Evolutionary conservation across 2,329 filamentous ascomycete species (phyloP).

Genomic region (Fusarium guadeloupense): DNA sequence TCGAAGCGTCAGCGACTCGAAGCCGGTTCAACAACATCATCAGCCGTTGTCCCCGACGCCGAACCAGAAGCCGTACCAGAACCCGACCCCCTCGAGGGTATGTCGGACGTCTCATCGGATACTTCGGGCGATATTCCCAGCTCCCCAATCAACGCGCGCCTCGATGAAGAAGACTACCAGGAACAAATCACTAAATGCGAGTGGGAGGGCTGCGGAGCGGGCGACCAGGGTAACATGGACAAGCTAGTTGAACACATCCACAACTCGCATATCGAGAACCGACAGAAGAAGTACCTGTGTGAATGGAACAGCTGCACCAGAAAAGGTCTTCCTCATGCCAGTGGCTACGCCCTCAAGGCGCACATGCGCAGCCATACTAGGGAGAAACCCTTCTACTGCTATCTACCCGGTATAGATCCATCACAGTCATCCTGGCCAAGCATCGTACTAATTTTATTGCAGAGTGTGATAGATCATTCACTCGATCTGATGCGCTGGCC

Average conservation of each 20-base stretch:
- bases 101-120: constrained; percentile 86
- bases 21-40: constrained; percentile 56
- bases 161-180: constrained; percentile 78
- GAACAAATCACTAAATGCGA: constrained; percentile 82
- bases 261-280: constrained; percentile 90
- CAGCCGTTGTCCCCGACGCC: constrained; percentile 53
- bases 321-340: constrained; percentile 92
- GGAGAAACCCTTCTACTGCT: constrained; percentile 98
- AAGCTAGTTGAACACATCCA: constrained; percentile 84
- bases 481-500: constrained; percentile 90
- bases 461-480: constrained; percentile 99
- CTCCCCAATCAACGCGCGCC: constrained; percentile 71
- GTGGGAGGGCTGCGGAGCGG: constrained; percentile 78
- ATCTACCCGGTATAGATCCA: constrained; percentile 79
- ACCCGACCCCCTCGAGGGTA: constrained; percentile 63
- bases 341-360: constrained; percentile 93
- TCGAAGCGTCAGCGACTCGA: constrained; percentile 60
- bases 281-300: constrained; percentile 97
- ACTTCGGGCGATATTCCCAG: constrained; percentile 85
- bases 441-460: constrained; percentile 31
- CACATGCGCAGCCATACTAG: constrained; percentile 98
- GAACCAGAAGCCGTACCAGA: constrained; percentile 59
- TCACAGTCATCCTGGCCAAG: neutral
- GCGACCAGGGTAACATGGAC: constrained; percentile 83
- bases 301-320: constrained; percentile 92